Conservation (phyloP, 2,329 filamentous ascomycete species). For the Leptosphaerulina australis region DNA sequence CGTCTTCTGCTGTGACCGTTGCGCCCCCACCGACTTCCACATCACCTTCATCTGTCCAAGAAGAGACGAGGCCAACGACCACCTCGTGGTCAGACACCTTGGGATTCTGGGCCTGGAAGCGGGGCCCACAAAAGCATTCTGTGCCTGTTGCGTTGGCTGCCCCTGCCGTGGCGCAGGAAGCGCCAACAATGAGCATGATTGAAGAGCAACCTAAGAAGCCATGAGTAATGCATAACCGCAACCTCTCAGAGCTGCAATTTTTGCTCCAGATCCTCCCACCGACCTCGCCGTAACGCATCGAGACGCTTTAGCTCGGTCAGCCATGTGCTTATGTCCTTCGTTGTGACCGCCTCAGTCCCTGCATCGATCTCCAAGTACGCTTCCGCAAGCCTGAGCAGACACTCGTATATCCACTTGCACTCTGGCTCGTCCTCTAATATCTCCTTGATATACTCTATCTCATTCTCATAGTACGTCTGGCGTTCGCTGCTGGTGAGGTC, state of each 20-base stretch:
- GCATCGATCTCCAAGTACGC: constrained; percentile 60
- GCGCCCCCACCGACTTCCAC: constrained; percentile 13
- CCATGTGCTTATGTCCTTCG: constrained; percentile 58
- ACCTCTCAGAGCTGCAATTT: constrained; percentile 48
- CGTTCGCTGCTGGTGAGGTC: constrained; percentile 67
- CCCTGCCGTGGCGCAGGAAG: constrained; percentile 67
- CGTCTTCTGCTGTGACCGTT: constrained; percentile 17
- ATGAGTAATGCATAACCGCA: constrained; percentile 41
- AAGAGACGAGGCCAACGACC: constrained; percentile 16
- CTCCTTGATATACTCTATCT: constrained; percentile 76
- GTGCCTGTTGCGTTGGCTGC: constrained; percentile 61
- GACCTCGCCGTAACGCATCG: constrained; percentile 74
- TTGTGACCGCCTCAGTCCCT: constrained; percentile 49
- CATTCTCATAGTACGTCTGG: constrained; percentile 67
- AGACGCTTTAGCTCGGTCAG: constrained; percentile 69
- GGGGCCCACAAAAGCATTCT: constrained; percentile 49
- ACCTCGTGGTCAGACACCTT: constrained; percentile 38
- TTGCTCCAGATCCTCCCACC: constrained; percentile 74
- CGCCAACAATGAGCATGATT: constrained; percentile 64
- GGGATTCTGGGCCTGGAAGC: constrained; percentile 45
- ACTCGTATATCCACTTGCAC: constrained; percentile 90
- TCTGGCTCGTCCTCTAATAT: constrained; percentile 70
- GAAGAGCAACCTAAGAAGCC: constrained; percentile 59
- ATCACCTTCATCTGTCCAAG: constrained; percentile 19
- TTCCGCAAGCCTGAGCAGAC: constrained; percentile 75